A percentile compares a stretch with the other conserved stretches of the same genome.
Conservation (phyloP, 2,329 filamentous ascomycete species). For the Fonsecaea multimorphosa region DNA sequence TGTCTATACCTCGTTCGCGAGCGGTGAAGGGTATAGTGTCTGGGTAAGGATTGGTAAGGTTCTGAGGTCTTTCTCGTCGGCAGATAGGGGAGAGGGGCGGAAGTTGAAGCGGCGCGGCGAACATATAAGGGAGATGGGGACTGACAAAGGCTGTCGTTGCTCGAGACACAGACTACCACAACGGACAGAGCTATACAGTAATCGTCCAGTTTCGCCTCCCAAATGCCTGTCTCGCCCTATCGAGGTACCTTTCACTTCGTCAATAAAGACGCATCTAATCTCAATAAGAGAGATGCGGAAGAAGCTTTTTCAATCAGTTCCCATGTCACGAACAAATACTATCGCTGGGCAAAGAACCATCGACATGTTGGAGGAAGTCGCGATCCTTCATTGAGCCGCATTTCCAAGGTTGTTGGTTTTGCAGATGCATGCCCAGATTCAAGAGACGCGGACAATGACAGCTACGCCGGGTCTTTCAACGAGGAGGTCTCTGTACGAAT, state of each 20-base stretch:
- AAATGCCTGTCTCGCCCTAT: constrained; percentile 6
- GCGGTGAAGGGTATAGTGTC: constrained; percentile 10
- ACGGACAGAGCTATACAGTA: neutral
- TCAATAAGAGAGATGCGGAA: constrained; percentile 18
- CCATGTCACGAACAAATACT: constrained; percentile 28
- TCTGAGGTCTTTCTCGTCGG: neutral
- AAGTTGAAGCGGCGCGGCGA: neutral
- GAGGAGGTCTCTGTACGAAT: neutral
- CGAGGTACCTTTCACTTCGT: constrained; percentile 28
- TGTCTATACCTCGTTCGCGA: neutral
- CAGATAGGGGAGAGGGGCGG: neutral
- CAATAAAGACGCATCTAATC: constrained; percentile 26
- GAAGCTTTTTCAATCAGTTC: constrained; percentile 29
- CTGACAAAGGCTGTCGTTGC: neutral
- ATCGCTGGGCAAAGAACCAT: constrained; percentile 21
- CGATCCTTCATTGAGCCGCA: neutral
- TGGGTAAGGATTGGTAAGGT: neutral
- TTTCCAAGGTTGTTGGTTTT: neutral
- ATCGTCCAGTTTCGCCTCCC: neutral
- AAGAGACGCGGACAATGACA: neutral
- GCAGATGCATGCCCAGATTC: neutral
- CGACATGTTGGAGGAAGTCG: neutral
- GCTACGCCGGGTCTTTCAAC: neutral
- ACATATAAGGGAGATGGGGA: constrained; percentile 8
- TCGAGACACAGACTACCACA: neutral